Evolutionary conservation across 129 eudicot genomes (phyloP).

Genomic region (Sambucus nigra): DNA sequence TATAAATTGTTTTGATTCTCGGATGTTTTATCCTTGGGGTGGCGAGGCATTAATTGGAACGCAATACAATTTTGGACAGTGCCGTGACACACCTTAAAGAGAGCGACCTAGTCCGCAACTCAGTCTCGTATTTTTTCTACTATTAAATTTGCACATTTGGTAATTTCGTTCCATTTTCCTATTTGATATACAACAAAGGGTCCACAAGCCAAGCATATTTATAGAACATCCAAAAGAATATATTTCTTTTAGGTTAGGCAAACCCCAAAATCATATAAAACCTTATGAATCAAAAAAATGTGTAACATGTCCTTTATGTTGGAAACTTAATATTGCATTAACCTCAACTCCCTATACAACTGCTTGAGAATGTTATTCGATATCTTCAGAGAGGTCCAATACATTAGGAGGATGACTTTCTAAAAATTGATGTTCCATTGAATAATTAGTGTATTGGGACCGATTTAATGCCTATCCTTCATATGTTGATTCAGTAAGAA

Average conservation of each 20-base stretch:
- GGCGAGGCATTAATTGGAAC: too few relatives aligned
- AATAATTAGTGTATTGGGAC: conserved; percentile 36
- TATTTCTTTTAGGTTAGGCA: conserved; percentile 91
- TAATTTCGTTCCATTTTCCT: too few relatives aligned
- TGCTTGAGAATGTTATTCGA: conserved; percentile 82
- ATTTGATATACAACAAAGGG: too few relatives aligned
- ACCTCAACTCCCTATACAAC: conserved; percentile 99
- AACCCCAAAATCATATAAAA: conserved; percentile 58
- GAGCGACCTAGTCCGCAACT: too few relatives aligned
- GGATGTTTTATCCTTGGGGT: too few relatives aligned
- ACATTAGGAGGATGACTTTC: conserved; percentile 87
- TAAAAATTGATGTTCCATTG: conserved; percentile 29
- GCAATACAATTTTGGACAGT: too few relatives aligned
- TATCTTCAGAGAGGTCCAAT: conserved; percentile 72
- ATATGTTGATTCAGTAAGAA: conserved; percentile 54
- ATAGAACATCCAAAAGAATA: conserved; percentile 99
- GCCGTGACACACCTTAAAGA: too few relatives aligned
- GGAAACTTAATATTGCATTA: conserved; percentile 8
- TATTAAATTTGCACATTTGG: too few relatives aligned
- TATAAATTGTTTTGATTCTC: too few relatives aligned
- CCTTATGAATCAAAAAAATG: not conserved
- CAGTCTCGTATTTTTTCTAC: too few relatives aligned
- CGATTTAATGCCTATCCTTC: conserved; percentile 30
- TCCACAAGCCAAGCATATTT: conserved; percentile 97
- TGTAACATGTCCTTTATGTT: not conserved